Evolutionary conservation across 768 basidiomycete species (phyloP).

Genomic region (Trametes gibbosa): DNA sequence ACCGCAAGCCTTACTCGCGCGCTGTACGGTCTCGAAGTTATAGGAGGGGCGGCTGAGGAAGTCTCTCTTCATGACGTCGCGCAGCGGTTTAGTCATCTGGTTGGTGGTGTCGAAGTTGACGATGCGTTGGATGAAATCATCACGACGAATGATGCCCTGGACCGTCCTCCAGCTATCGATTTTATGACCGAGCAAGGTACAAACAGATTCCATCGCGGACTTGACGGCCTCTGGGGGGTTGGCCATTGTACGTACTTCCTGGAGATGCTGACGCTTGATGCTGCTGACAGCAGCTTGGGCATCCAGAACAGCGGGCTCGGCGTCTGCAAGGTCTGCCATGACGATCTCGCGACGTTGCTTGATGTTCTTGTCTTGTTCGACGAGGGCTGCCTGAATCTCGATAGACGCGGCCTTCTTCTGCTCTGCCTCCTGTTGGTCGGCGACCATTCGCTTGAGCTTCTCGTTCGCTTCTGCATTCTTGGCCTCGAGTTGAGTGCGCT

Average conservation of each 20-base stretch:
- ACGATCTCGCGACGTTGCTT: conserved; percentile 85
- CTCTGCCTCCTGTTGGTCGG: conserved; percentile 98
- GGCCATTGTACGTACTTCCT: conserved; percentile 97
- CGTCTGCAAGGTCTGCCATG: conserved; percentile 93
- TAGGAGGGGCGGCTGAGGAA: conserved; percentile 88
- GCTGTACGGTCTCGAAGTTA: conserved; percentile 94
- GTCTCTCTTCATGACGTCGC: conserved; percentile 89
- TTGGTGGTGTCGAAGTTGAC: conserved; percentile 91
- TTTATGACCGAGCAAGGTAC: conserved; percentile 93
- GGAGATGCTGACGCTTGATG: conserved; percentile 92
- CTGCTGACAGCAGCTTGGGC: conserved; percentile 96
- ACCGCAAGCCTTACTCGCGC: conserved; percentile 95
- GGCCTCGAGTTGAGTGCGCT: conserved; percentile 86
- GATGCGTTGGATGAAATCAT: conserved; percentile 95
- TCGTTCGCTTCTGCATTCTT: conserved; percentile 96
- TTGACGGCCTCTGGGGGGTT: conserved; percentile 98
- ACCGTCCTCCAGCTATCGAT: conserved; percentile 97
- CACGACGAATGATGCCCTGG: conserved; percentile 91
- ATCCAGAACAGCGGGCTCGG: conserved; percentile 94
- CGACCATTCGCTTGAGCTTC: conserved; percentile 96
- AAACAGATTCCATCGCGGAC: conserved; percentile 97
- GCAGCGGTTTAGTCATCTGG: conserved; percentile 86
- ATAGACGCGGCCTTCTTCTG: conserved; percentile 97
- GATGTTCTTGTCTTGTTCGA: conserved; percentile 87
- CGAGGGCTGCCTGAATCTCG: conserved; percentile 90